Base-by-base conservation (phyloP, 2,329 filamentous ascomycete genomes). In the Microcera coccophila region DNA sequence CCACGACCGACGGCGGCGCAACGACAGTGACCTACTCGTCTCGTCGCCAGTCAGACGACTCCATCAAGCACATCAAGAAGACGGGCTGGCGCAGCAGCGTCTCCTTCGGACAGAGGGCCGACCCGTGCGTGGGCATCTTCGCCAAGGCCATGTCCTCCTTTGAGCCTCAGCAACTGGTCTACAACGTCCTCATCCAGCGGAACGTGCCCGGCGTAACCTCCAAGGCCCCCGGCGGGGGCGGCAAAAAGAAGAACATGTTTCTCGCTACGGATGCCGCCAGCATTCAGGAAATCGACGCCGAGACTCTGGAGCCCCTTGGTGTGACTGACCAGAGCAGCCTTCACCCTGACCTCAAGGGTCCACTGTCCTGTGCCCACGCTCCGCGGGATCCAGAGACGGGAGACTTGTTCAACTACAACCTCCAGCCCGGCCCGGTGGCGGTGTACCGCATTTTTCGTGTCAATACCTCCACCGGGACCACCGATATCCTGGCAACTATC, bases 361-460 rank as follows among this genome's bases (percentile, higher is more conserved):
- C 75, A 1, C 60, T 87, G 12, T 83, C 84, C 2, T 83, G 78
- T 29, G 79, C 88, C 0, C 89, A 94, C 60, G 79, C 84, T 0
- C 81, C 84, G 41, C 75, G 78, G 1, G 87, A 93, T 59, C 85
- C 84, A 0, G 63, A 66, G 0, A 90, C 82, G 0, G 87, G 88
- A 5, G 87, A 93, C 49, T 59, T 87, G 5, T 91, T 79, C 73
- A 94, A 93, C 65, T 91, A 79, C 67, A 94, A 94, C 57, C 75
- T 90, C n/a, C 73, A 81, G 0, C 61, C 87, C 15, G 82, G 81
- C 0, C 64, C 61, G 0, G 60, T 58, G 0, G 62, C 78, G 1
- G 79, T 72, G 0, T 93, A 91, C 59, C 80, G 84, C 14, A 59
- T 93, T 14, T 93, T 90, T 62, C 68, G 75, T 2, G 76, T 81